Conservation (phyloP, 345 rosid species). For the Brassica rapa region DNA sequence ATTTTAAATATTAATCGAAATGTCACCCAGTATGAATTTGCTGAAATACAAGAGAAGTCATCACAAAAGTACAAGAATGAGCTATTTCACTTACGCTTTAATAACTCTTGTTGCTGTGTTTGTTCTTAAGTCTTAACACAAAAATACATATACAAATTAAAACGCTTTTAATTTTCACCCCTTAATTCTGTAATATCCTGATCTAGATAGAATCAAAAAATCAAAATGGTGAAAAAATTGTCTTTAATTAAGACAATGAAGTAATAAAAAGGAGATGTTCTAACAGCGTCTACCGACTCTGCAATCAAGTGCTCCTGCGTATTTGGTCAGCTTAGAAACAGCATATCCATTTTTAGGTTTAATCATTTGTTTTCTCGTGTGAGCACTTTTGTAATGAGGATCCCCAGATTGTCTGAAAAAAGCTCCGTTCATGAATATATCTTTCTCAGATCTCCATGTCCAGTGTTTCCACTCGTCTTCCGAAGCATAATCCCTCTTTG, state of each 20-base stretch:
- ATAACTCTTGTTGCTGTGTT: not conserved
- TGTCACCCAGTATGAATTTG: not conserved
- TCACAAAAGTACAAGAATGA: slow-evolving; percentile 12
- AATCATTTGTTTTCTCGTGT: slow-evolving; percentile 37
- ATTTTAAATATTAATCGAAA: not conserved
- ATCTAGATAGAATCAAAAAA: slow-evolving; percentile 36
- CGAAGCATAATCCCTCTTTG: slow-evolving; percentile 53
- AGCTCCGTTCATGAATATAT: slow-evolving; percentile 65
- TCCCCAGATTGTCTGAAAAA: slow-evolving; percentile 54
- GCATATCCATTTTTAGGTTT: slow-evolving; percentile 41
- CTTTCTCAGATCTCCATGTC: slow-evolving; percentile 74
- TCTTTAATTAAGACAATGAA: slow-evolving; percentile 6
- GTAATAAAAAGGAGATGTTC: slow-evolving; percentile 2
- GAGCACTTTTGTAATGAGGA: slow-evolving; percentile 20
- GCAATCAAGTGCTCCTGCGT: slow-evolving; percentile 50
- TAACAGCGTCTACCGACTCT: slow-evolving; percentile 33
- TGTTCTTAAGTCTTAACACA: not conserved
- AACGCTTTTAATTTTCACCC: slow-evolving; percentile 10
- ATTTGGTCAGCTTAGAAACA: slow-evolving; percentile 44
- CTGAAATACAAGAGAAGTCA: not conserved
- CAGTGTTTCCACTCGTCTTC: slow-evolving; percentile 61
- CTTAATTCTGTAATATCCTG: slow-evolving; percentile 12
- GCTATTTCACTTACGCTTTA: slow-evolving; percentile 6
- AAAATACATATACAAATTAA: slow-evolving; percentile 6
- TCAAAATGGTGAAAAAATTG: not conserved